Evolutionary conservation across 139 green algal species (phyloP), one percentile per base, ranked within the genome.

Genomic region (Deuterostichococcus epilithicus): DNA sequence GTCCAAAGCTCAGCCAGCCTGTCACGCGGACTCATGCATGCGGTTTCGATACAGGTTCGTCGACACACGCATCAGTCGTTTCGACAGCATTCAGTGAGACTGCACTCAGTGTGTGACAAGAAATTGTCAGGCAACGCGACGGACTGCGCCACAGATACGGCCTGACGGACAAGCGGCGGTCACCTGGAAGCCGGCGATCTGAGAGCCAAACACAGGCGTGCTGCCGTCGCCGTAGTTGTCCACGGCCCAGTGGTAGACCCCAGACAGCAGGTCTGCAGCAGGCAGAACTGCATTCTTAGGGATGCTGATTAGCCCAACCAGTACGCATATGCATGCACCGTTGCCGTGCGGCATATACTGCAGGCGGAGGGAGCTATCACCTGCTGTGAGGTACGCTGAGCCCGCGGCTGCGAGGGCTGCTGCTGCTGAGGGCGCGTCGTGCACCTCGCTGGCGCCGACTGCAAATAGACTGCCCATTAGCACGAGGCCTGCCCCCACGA

Each of bases 221-320:
- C 82, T 80, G 39, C 82, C 89, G 67, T 91, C 87, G 5, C 96
- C 95, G 75, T 98, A 99, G 81, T 98, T 98, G 86, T 99, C 95
- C 59, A 98, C 90, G 0, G 76, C 81, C 88, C 90, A 97, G 87
- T 98, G 94, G 75, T 96, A 98, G 5, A 98, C 71, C 1, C 89
- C 92, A 1, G 84, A 87, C 20, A 72, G 79, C 15, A 90, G 78
- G 36, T 92, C 88, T 82, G 83, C 66, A 72, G 13, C 5, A 33
- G 45, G 36, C 35, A 38, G 52, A 30, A 5, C 1, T 33, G 5
- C 22, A 70, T 28, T 59, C 23, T 72, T 10, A 72, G 69, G 26
- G 3, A 1, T 67, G 30, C 60, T 67, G 36, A 73, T 69, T 25
- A 52, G 30, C 25, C 5, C 8, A 69, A 5, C 30, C 18, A 8